Conservation (phyloP, 176 grass and related monocot genomes). For the Melocanna baccifera region DNA sequence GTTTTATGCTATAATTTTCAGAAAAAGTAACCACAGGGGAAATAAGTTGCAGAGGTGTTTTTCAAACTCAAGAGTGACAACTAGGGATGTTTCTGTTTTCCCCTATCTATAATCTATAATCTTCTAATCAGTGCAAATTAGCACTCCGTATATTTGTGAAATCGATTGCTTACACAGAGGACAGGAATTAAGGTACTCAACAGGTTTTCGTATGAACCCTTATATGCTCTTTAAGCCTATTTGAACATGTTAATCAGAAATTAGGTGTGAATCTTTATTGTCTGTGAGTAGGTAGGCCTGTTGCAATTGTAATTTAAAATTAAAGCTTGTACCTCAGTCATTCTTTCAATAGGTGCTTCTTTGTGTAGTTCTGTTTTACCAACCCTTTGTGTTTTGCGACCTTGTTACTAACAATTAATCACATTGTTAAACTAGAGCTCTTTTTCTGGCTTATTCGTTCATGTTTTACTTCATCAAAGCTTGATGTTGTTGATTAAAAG, state of each 20-base stretch:
- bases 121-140: background rate
- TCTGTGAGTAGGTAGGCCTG: background rate
- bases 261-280: background rate
- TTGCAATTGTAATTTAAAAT: background rate
- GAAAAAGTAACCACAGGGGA: background rate
- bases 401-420: background rate
- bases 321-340: background rate
- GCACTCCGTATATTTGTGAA: background rate
- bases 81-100: background rate
- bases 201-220: background rate
- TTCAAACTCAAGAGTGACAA: background rate
- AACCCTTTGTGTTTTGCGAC: background rate
- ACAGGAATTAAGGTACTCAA: background rate
- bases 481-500: background rate
- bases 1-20: too few relatives aligned
- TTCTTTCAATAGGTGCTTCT: background rate
- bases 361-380: background rate
- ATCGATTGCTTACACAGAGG: background rate
- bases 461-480: background rate
- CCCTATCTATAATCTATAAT: background rate
- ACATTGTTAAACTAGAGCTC: background rate
- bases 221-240: background rate
- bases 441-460: constrained; percentile 24
- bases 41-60: background rate
- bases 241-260: background rate